Base-by-base conservation (phyloP, 176 grass and related monocot species). In the Pontederia crassipes region DNA sequence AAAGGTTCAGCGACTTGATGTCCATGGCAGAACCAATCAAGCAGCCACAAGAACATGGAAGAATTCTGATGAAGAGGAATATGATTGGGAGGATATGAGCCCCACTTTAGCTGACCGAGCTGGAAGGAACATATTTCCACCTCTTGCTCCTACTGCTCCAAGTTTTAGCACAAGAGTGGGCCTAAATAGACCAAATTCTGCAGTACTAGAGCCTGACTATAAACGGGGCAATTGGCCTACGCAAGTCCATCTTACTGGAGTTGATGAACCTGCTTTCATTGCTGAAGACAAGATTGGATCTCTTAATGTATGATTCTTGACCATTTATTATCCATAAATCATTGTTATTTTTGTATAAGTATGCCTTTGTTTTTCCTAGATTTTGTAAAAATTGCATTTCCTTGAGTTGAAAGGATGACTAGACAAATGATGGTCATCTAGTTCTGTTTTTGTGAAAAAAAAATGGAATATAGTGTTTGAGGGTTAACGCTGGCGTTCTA, bases 71-170 rank as follows among this genome's bases (percentile, higher is more conserved):
- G 94, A 93, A 83, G 87, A 91, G 54, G 94, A 98, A 35, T 98
- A 92, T 89, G 64, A 76, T 55, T 98, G 94, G 94, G 94, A 98
- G 65, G 79, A 92, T 75, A 98, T 98, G 94, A 89, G 88, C 65
- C 94, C 94, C 49, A 98, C 88, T 76, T 84, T 98, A 72, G 75
- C 79, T 10, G 78, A 78, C 63, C 74, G 71, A 54, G 78, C 64
- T 69, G 86, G 88, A 83, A 84, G 80, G 61, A 73, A 75, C 35
- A 71, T 62, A 74, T 26, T 76, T 27, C 68, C 49, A 55, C 71
- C 48, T 40, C 70, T 83, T 72, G 78, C 65, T 24, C 75, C 62
- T 68, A 55, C 12, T 29, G 0, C 68, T 69, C 77, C 72, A 75
- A 73, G 50, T 28, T 11, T 48, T 15, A 57, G 40, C 51, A 63